These are phyloP conservation scores for Helicocarpus griseus DNA, from an alignment of 2,329 filamentous ascomycete species.

Conservation along the genomic window DNA sequence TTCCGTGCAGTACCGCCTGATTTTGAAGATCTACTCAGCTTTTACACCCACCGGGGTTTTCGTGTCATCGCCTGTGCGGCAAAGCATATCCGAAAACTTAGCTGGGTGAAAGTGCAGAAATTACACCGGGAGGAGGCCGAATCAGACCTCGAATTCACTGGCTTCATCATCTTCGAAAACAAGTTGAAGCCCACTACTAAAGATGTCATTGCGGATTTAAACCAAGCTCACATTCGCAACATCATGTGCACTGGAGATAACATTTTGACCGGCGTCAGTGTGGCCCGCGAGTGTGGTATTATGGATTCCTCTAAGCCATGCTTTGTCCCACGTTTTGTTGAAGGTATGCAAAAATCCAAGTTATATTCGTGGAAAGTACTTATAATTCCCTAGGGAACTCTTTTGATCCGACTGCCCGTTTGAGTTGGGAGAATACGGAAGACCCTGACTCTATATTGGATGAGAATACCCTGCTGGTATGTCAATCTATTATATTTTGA, in stretches of 20 bases:
- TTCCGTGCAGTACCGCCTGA: slow-evolving; percentile 58
- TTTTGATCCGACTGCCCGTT: slow-evolving; percentile 59
- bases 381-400: slow-evolving; percentile 47
- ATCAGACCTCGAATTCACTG: slow-evolving; percentile 72
- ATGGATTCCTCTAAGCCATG: slow-evolving; percentile 79
- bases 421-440: slow-evolving; percentile 94
- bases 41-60: slow-evolving; percentile 93
- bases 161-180: slow-evolving; percentile 98
- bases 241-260: slow-evolving; percentile 96
- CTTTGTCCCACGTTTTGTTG: slow-evolving; percentile 80
- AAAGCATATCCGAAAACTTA: slow-evolving; percentile 76
- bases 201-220: slow-evolving; percentile 70
- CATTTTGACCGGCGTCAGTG: slow-evolving; percentile 63
- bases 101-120: slow-evolving; percentile 90
- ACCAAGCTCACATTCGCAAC: slow-evolving; percentile 71
- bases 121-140: slow-evolving; percentile 83
- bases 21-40: slow-evolving; percentile 78
- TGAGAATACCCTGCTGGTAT: slow-evolving; percentile 45
- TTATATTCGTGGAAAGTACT: slow-evolving; percentile 8
- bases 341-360: slow-evolving; percentile 43
- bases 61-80: slow-evolving; percentile 93
- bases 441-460: slow-evolving; percentile 70
- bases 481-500: neutral
- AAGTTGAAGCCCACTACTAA: slow-evolving; percentile 87
- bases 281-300: slow-evolving; percentile 69